Base-by-base conservation (phyloP, 129 eudicot genomes). In the Glebionis coronaria region DNA sequence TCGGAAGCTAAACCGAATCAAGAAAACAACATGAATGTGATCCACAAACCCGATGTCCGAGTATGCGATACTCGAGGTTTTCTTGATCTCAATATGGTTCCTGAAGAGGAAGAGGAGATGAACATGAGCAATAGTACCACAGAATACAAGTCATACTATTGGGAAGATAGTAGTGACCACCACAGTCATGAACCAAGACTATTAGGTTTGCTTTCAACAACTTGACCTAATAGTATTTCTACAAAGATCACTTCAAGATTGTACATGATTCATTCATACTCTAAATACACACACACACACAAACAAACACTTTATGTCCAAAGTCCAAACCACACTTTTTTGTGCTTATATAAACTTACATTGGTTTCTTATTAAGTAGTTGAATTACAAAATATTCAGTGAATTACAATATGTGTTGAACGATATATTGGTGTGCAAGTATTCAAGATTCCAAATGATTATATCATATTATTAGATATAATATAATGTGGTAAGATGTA, bases 21-120 rank as follows among this genome's bases (percentile, higher is more conserved):
- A 62, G 64, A 35, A 58, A 69, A 27, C 38, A 61, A 27, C 31
- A 73, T 46, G 50, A 65, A 50, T 64, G 87, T 40, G 44, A 76
- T 70, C 27, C 61, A 60, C 44, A 53, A 61, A 42, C 59, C 44
- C 42, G 65, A 75, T 62, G 73, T 81, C 12, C 62, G 68, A 42
- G 45, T 70, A 46, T 54, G 65, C 0, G 83, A 82, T 56, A 80
- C 53, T 56, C 74, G 89, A 8, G 75, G 71, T 50, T 88, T 88
- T 68, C 85, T 92, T 70, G 98, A 88, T 82, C 96, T 92, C 54
- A 92, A 92, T 56, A 71, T 88, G 82, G 95, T 91, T 78, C 85
- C 98, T 68, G 95, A 82, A 53, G 80, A 63, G 73, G 67, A 75
- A 52, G 77, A 65, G 73, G 77, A 65, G 73, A 78, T 57, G 63